These are phyloP conservation scores for Heliophila coronopifolia DNA, from an alignment of 441 rosid species.

Conservation along the genomic window DNA sequence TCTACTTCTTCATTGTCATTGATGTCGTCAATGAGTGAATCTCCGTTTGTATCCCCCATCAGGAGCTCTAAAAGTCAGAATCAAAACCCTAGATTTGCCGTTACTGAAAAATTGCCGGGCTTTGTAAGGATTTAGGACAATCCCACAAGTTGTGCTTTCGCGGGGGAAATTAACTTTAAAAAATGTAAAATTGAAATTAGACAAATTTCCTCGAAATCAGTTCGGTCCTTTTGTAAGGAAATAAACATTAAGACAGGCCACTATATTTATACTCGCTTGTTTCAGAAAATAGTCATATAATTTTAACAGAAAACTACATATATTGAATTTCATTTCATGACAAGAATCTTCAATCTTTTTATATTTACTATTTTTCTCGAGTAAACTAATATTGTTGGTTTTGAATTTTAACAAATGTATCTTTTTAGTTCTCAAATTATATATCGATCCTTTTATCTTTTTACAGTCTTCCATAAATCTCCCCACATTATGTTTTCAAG, in stretches of 20 bases:
- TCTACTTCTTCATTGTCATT: slow-evolving; percentile 23
- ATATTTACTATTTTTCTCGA: no score
- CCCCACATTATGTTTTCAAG: neutral
- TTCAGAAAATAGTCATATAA: no score
- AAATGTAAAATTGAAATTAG: neutral
- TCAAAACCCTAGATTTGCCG: slow-evolving; percentile 23
- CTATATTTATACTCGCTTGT: no score
- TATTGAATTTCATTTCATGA: no score
- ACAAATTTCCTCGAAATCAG: neutral
- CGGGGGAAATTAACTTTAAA: slow-evolving; percentile 20
- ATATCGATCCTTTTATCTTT: slow-evolving; percentile 6
- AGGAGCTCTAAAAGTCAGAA: slow-evolving; percentile 10
- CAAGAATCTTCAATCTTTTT: neutral
- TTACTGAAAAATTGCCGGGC: slow-evolving; percentile 9
- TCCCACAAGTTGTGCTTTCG: slow-evolving; percentile 10
- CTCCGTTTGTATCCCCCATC: slow-evolving; percentile 14
- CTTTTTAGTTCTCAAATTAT: neutral
- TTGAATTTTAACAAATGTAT: neutral
- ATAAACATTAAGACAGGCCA: no score
- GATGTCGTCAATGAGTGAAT: slow-evolving; percentile 36
- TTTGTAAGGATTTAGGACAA: neutral
- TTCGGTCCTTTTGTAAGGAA: no score
- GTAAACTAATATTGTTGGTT: no score
- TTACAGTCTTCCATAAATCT: neutral
- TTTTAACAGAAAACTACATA: no score